Base-by-base conservation (phyloP, 2,329 filamentous ascomycete genomes). In the Pseudofabraea citricarpa region DNA sequence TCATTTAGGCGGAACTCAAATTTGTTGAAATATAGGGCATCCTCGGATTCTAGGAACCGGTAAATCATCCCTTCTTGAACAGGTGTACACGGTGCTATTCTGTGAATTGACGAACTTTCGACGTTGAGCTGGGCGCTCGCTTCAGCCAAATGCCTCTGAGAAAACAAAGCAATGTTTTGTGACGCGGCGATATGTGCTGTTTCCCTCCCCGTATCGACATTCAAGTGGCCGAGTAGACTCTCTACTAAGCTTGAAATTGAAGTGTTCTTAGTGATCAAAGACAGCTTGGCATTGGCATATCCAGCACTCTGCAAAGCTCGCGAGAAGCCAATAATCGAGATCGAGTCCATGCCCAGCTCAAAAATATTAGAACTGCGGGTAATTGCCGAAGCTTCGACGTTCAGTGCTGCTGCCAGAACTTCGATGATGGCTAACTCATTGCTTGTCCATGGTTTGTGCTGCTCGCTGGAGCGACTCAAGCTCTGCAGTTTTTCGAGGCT, bases 11-110 rank as follows among this genome's bases (percentile, higher is more conserved):
- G 53, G 33, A 91, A 80, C 0, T 64, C 65, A 56, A 96, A 95
- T 0, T 73, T 71, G 44, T 90, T 90, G 62, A 91, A 94, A 58
- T 96, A 96, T 0, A 85, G 65, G 0, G 73, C 70, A 0, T 67
- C 60, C 0, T 72, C 64, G 15, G 69, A 79, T 8, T 79, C 75
- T 27, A 85, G 60, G 19, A 81, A 83, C 38, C 81, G 76, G 5
- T 85, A 84, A 39, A 95, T 79, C 69, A 96, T 91, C 0, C 90
- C 90, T 59, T 91, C 81, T 57, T 96, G 90, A 1, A 95, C 68
- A 0, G 90, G 78, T 1, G 90, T 94, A 58, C 90, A 95, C 4
- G 90, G 90, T 0, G 80, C 80, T 40, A 95, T 77, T 45, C 79
- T 77, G 56, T 93, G 85, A 8, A 95, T 74, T 1, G 80, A 68